Conservation (phyloP, 371 early-diverging fungal genomes). For the Mortierella sp. region DNA sequence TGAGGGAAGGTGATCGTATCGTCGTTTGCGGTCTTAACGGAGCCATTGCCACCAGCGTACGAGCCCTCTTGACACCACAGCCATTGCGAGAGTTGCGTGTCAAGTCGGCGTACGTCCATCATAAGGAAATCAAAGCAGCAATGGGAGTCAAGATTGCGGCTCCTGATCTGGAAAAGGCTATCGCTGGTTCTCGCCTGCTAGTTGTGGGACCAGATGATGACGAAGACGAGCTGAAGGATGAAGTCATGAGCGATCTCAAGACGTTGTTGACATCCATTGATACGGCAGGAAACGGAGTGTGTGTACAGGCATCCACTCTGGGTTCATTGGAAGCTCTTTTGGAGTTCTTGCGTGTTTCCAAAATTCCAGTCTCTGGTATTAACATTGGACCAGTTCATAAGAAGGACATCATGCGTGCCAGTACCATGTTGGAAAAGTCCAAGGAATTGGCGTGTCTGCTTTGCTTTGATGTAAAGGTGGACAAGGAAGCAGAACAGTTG, state of each 20-base stretch:
- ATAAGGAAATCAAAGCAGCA: constrained; percentile 98
- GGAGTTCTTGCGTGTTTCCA: constrained; percentile 91
- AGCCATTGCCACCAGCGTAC: constrained; percentile 95
- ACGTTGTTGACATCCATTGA: constrained; percentile 83
- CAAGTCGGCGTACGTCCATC: constrained; percentile 96
- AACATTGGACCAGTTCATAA: constrained; percentile 99
- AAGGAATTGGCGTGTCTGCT: constrained; percentile 93
- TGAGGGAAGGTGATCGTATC: constrained; percentile 98
- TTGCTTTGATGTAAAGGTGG: constrained; percentile 99
- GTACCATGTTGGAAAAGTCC: constrained; percentile 93
- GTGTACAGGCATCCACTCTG: constrained; percentile 99
- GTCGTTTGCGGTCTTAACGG: constrained; percentile 98
- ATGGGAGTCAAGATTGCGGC: constrained; percentile 99
- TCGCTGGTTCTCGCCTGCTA: constrained; percentile 98
- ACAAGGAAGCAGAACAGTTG: constrained; percentile 94
- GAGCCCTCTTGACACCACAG: constrained; percentile 98
- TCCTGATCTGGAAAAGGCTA: constrained; percentile 96
- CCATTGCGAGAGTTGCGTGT: constrained; percentile 99
- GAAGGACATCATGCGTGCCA: constrained; percentile 96
- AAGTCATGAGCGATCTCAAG: constrained; percentile 92
- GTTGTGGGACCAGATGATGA: constrained; percentile 97
- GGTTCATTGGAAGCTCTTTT: constrained; percentile 99
- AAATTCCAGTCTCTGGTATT: constrained; percentile 98
- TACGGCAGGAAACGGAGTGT: constrained; percentile 94
- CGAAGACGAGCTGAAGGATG: constrained; percentile 93